Conservation (phyloP, 164 flowering plant species). For the Chimonanthus salicifolius region DNA sequence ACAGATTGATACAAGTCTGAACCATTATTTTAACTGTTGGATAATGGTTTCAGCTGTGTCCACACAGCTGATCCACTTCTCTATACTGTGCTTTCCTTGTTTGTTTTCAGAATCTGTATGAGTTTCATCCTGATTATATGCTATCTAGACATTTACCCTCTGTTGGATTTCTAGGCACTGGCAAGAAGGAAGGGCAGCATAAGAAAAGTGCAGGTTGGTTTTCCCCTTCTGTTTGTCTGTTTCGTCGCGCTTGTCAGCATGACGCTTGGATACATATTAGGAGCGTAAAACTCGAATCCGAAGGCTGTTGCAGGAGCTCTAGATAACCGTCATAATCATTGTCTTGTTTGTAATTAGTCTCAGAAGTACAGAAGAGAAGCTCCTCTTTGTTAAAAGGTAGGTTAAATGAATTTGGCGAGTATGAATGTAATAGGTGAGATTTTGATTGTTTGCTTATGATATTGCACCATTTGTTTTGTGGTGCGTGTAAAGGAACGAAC, state of each 20-base stretch:
- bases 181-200: constrained; percentile 24
- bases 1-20: too few species aligned
- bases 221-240: constrained; percentile 65
- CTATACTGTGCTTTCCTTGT: too few species aligned
- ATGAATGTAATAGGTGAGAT: too few species aligned
- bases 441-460: background rate
- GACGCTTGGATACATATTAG: constrained; percentile 37
- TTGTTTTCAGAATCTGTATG: too few species aligned
- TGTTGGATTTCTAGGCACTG: constrained; percentile 33
- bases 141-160: too few species aligned
- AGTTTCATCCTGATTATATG: too few species aligned
- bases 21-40: too few species aligned
- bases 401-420: background rate
- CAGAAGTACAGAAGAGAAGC: background rate
- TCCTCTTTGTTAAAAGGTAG: background rate
- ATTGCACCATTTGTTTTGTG: background rate
- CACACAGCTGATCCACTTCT: too few species aligned
- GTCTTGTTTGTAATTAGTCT: constrained; percentile 2
- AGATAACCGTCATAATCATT: background rate
- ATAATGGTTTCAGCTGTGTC: too few species aligned
- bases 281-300: background rate
- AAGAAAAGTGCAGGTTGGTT: constrained; percentile 49
- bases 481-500: background rate
- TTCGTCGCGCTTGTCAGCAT: constrained; percentile 56
- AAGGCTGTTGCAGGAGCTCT: background rate